Conservation (phyloP, 148 eudicot genomes). For the Nepenthes mirabilis region DNA sequence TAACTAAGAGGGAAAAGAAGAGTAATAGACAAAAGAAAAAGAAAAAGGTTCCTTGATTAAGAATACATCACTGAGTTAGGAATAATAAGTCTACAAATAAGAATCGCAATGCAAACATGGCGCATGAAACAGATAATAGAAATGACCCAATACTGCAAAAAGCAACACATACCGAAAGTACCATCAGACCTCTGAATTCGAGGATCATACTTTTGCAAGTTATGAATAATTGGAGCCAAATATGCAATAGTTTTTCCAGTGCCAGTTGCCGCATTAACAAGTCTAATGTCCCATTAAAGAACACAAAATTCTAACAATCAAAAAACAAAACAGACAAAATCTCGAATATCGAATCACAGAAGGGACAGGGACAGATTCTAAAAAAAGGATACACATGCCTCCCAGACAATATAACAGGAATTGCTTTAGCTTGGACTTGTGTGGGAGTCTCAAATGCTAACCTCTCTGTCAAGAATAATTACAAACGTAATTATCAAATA, state of each 20-base stretch:
- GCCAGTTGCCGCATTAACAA: conserved; percentile 96
- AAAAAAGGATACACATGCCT: conserved; percentile 58
- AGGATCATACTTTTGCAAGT: conserved; percentile 47
- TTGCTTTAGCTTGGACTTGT: conserved; percentile 79
- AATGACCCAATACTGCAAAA: neutral
- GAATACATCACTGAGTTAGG: no score
- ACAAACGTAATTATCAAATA: neutral
- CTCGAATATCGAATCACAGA: neutral
- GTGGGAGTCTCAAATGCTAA: conserved; percentile 78
- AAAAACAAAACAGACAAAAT: conserved; percentile 2
- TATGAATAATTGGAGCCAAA: conserved; percentile 86
- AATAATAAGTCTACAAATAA: no score
- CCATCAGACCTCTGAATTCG: conserved; percentile 76
- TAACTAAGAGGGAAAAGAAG: no score
- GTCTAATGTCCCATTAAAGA: conserved; percentile 37
- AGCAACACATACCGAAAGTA: conserved; percentile 58
- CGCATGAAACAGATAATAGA: no score
- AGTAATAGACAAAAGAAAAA: no score
- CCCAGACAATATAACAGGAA: conserved; percentile 80
- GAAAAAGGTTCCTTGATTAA: no score
- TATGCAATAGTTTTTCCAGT: conserved; percentile 89
- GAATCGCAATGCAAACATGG: no score
- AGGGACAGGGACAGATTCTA: neutral
- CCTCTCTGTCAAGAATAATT: conserved; percentile 34
- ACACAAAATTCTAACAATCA: conserved; percentile 8